Evolutionary conservation across 306 rosid species (phyloP).

Genomic region (Geum urbanum): DNA sequence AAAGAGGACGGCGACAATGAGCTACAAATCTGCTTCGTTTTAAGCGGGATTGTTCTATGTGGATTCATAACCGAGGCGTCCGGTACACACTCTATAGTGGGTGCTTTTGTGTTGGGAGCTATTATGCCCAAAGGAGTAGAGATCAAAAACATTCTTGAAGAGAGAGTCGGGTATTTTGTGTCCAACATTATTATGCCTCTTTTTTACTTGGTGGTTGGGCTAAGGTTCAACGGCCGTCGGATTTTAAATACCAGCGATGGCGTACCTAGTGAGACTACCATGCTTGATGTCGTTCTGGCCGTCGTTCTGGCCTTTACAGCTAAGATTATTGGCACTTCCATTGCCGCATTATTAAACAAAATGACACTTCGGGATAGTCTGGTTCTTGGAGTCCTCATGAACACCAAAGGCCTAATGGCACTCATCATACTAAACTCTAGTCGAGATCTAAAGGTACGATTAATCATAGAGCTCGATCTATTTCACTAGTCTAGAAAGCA

Average conservation of each 20-base stretch:
- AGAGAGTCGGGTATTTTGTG: constrained; percentile 30
- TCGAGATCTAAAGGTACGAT: constrained; percentile 25
- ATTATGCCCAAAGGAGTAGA: constrained; percentile 36
- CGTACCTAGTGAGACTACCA: not conserved
- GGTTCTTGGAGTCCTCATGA: constrained; percentile 32
- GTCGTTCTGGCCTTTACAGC: constrained; percentile 6
- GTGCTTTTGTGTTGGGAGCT: constrained; percentile 35
- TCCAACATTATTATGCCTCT: constrained; percentile 29
- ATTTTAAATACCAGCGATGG: not conserved
- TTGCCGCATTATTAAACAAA: constrained; percentile 17
- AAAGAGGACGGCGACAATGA: constrained; percentile 21
- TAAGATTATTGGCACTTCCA: constrained; percentile 28
- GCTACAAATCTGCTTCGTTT: constrained; percentile 25
- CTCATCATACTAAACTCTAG: constrained; percentile 22
- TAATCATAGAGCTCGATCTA: too few relatives aligned
- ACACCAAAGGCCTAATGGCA: constrained; percentile 32
- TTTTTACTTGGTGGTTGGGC: constrained; percentile 22
- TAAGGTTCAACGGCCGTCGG: constrained; percentile 4
- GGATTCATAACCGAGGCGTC: constrained; percentile 32
- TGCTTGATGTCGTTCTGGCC: not conserved
- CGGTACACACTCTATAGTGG: constrained; percentile 40
- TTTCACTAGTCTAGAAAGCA: too few relatives aligned
- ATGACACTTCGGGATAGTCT: constrained; percentile 28
- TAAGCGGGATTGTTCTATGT: constrained; percentile 19
- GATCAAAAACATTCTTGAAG: constrained; percentile 21